A percentile compares a stretch with the other conserved stretches of the same genome.
Conservation (phyloP, 2,329 filamentous ascomycete genomes). For the Arachnomyces sp. region DNA sequence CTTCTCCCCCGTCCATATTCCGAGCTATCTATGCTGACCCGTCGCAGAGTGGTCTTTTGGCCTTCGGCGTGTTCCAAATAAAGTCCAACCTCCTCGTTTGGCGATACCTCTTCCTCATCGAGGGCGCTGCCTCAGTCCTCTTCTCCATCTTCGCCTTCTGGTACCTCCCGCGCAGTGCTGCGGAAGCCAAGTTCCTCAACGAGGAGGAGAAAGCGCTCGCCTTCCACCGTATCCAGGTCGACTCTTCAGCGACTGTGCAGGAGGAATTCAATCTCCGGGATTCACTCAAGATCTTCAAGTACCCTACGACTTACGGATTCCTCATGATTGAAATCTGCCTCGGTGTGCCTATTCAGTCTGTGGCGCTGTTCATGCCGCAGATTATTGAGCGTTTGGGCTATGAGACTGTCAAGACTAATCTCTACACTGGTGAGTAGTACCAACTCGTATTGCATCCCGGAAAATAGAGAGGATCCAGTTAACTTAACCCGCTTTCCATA, state of each 20-base stretch:
- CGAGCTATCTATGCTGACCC: too few relatives aligned
- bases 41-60: slow-evolving; percentile 39
- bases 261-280: slow-evolving; percentile 47
- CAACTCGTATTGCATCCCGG: too few relatives aligned
- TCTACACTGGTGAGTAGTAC: slow-evolving; percentile 49
- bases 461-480: too few relatives aligned
- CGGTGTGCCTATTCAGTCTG: slow-evolving; percentile 50
- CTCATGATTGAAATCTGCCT: slow-evolving; percentile 51
- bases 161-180: slow-evolving; percentile 59
- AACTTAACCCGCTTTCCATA: slow-evolving; percentile 13
- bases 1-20: too few relatives aligned
- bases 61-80: slow-evolving; percentile 56
- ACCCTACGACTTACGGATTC: slow-evolving; percentile 47
- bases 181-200: slow-evolving; percentile 57
- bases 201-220: slow-evolving; percentile 60
- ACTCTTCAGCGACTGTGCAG: slow-evolving; percentile 58
- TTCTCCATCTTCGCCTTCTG: slow-evolving; percentile 58
- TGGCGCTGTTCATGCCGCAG: slow-evolving; percentile 50
- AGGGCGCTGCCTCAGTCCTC: slow-evolving; percentile 51
- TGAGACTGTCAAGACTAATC: slow-evolving; percentile 58
- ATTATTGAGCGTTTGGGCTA: slow-evolving; percentile 49
- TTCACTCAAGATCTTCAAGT: slow-evolving; percentile 45
- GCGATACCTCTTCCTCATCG: slow-evolving; percentile 49
- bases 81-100: slow-evolving; percentile 41
- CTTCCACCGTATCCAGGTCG: slow-evolving; percentile 64